A percentile compares a stretch with the other conserved stretches of the same genome.
phyloP scores from a whole-genome alignment of 106 monocot genomes.

The Hemerocallis citrina region DNA sequence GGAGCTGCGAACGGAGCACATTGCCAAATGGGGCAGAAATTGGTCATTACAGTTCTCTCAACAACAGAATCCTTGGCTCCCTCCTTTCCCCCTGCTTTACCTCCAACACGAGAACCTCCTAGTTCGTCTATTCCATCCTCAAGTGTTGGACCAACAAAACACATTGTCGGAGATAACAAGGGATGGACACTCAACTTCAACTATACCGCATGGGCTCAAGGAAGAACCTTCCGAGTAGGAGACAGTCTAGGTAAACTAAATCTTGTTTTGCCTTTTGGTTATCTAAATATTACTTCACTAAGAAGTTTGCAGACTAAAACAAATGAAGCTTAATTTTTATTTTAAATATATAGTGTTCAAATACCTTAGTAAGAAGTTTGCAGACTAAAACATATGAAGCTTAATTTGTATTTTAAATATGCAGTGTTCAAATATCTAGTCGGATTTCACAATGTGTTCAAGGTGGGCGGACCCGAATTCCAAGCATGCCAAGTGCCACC shows the following conservation, averaged over 20 bases:
- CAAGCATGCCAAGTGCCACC: neutral
- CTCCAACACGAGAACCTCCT: too few species aligned
- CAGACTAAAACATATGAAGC: too few species aligned
- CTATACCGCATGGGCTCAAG: slow-evolving; percentile 8
- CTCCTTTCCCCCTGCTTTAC: too few species aligned
- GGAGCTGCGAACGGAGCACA: neutral
- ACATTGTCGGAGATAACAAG: slow-evolving; percentile 2
- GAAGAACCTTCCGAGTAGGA: slow-evolving; percentile 4
- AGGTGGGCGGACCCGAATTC: neutral
- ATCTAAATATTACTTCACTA: neutral
- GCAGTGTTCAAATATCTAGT: slow-evolving; percentile 7
- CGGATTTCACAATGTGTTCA: neutral
- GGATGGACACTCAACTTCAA: slow-evolving; percentile 11
- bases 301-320: neutral
- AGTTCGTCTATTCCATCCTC: too few species aligned
- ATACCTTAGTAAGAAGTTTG: too few species aligned
- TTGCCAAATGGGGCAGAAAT: neutral
- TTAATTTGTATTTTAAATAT: too few species aligned
- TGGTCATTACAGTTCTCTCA: neutral
- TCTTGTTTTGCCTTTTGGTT: too few species aligned
- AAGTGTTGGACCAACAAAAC: neutral
- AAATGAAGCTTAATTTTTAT: too few species aligned
- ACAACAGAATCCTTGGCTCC: neutral
- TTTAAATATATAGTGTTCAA: too few species aligned
- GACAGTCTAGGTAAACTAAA: slow-evolving; percentile 5